A percentile compares a stretch with the other conserved stretches of the same genome.
Conservation (phyloP, 2,329 filamentous ascomycete genomes). For the Neoscytalidium dimidiatum region DNA sequence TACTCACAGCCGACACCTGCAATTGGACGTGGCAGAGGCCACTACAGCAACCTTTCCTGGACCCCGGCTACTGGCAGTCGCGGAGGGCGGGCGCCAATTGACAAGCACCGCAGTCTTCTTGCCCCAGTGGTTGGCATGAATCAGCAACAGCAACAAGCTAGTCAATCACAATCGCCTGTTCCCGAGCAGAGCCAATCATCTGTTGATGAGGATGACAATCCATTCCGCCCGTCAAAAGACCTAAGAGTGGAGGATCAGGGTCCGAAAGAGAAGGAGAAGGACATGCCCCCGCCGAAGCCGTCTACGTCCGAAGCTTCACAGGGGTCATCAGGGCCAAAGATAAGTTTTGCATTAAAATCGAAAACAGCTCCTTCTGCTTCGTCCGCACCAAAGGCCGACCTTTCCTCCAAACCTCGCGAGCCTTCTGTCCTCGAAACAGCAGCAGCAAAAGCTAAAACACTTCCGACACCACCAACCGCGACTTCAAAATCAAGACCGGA, state of each 20-base stretch:
- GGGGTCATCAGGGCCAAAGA: constrained; percentile 64
- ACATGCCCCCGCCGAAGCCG: constrained; percentile 59
- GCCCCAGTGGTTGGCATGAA: constrained; percentile 23
- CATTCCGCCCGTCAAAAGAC: constrained; percentile 66
- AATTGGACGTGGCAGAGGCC: constrained; percentile 55
- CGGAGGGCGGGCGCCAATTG: constrained; percentile 50
- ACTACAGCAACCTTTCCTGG: constrained; percentile 73
- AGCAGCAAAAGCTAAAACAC: constrained; percentile 37
- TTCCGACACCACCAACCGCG: not conserved
- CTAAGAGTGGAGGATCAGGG: constrained; percentile 64
- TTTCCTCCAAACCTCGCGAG: constrained; percentile 41
- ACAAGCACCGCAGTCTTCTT: constrained; percentile 29
- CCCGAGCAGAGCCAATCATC: constrained; percentile 31
- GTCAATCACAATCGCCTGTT: constrained; percentile 18
- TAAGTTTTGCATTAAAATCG: constrained; percentile 91
- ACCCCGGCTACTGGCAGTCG: constrained; percentile 59
- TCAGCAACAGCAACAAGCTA: constrained; percentile 19
- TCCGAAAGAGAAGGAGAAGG: constrained; percentile 52
- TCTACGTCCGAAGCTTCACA: constrained; percentile 58
- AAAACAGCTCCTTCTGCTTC: constrained; percentile 59
- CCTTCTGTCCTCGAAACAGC: constrained; percentile 40
- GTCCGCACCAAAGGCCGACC: constrained; percentile 52
- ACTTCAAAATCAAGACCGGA: constrained; percentile 12
- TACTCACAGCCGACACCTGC: constrained; percentile 41
- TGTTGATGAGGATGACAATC: constrained; percentile 59